These are phyloP conservation scores for Ustilago sp. DNA, from an alignment of 1,284 basidiomycete species.

Conservation along the genomic window DNA sequence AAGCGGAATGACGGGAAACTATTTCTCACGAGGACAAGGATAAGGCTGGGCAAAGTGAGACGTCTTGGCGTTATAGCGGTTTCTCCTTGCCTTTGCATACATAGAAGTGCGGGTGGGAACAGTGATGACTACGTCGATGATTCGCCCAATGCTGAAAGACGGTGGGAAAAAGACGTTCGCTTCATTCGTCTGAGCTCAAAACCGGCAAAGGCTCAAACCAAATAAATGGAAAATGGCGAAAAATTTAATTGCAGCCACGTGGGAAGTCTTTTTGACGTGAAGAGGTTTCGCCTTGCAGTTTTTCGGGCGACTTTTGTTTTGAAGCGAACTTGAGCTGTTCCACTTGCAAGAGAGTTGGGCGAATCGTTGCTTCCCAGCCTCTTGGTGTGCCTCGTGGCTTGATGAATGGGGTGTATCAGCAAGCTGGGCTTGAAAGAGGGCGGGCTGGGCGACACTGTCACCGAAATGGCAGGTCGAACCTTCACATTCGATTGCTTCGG, in stretches of 20 bases:
- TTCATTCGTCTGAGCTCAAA: constrained; percentile 10
- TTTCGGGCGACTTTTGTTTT: neutral
- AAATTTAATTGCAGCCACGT: neutral
- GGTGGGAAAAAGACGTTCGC: constrained; percentile 6
- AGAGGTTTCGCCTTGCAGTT: neutral
- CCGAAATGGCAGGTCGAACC: no score
- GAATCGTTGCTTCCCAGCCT: neutral
- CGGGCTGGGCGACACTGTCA: no score
- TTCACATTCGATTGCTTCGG: no score
- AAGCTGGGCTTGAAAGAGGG: no score
- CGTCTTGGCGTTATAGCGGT: neutral
- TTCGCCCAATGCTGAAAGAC: neutral
- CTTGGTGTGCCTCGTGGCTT: neutral
- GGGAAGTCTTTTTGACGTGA: neutral
- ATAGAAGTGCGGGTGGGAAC: neutral
- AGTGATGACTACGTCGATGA: neutral
- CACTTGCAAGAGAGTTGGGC: neutral
- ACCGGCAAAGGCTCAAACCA: neutral
- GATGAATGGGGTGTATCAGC: no score
- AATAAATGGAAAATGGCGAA: neutral
- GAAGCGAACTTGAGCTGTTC: neutral
- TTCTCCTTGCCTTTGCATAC: neutral
- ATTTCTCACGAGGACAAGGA: no score
- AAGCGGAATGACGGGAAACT: neutral
- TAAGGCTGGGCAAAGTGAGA: no score